Conservation (phyloP, 495 filamentous ascomycete species). For the Sporormia fimetaria region DNA sequence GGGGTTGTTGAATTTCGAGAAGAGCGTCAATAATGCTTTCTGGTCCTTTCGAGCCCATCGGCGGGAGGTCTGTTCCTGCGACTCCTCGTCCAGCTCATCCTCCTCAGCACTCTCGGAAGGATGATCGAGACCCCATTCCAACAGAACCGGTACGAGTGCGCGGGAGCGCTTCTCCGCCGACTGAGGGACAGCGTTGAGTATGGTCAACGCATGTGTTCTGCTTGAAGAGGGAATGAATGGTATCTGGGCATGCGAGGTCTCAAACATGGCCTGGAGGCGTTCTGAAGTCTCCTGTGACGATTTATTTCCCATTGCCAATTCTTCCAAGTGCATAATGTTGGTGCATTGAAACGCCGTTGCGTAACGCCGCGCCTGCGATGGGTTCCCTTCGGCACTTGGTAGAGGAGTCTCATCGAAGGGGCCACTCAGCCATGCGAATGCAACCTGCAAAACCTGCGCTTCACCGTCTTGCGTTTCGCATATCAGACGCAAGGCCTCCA, state of each 20-base stretch:
- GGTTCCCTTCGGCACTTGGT: background rate
- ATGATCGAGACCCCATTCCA: slow-evolving; percentile 53
- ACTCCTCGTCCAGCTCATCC: slow-evolving; percentile 15
- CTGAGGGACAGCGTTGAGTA: slow-evolving; percentile 58
- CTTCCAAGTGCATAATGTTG: slow-evolving; percentile 53
- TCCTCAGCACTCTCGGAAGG: slow-evolving; percentile 30
- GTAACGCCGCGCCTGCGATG: slow-evolving; percentile 1
- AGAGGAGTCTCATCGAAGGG: slow-evolving; percentile 20
- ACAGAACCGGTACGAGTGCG: slow-evolving; percentile 69
- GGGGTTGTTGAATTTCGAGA: slow-evolving; percentile 75
- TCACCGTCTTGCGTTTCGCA: slow-evolving; percentile 59
- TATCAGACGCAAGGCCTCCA: slow-evolving; percentile 61
- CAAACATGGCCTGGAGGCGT: slow-evolving; percentile 41
- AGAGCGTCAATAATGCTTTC: slow-evolving; percentile 68
- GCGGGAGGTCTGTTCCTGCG: background rate
- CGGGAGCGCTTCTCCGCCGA: slow-evolving; percentile 79
- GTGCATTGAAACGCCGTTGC: slow-evolving; percentile 68
- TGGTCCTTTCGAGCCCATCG: slow-evolving; percentile 58
- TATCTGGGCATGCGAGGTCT: slow-evolving; percentile 34
- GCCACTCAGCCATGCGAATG: slow-evolving; percentile 68
- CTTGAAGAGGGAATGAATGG: slow-evolving; percentile 21
- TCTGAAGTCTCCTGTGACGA: slow-evolving; percentile 34
- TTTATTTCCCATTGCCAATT: too few relatives aligned
- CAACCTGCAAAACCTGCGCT: slow-evolving; percentile 56
- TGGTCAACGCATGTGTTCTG: slow-evolving; percentile 64